Evolutionary conservation across 805 yeast genomes (phyloP), one percentile per base, ranked within the genome.

Genomic region (Zygoascus bituminiphila): DNA sequence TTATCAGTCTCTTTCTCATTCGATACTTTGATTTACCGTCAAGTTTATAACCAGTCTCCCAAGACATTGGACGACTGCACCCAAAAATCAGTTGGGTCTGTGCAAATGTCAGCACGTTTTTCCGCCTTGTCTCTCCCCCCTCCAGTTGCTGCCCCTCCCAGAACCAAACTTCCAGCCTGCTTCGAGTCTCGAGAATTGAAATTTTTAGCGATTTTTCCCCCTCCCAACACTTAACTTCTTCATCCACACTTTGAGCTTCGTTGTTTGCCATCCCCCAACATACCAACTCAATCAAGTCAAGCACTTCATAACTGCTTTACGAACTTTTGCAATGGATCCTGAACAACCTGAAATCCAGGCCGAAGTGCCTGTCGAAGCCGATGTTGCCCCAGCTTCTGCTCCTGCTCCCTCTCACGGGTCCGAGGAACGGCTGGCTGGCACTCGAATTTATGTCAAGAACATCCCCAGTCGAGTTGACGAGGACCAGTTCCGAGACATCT

Each of bases 401-500:
- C 40, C 20, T 42, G 44, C 15, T 19, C 29, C 33, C 14, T 24
- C 29, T 43, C 44, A 5, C 43, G 38, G 15, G 19, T 8, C 21
- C 29, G 35, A 10, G 3, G 33, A 29, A 15, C 33, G 33, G n/a
- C 40, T 38, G 39, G 45, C 33, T 19, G 22, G 37, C 20, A 33
- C 41, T 41, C 40, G 22, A 15, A 22, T 44, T 15, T 44, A 44
- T 44, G 39, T 41, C 20, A 36, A 44, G 40, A 17, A 22, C 22
- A 24, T 41, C 14, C 44, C 44, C 19, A n/a, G 36, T 7, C 31
- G 22, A 25, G 51, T 43, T 10, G 38, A 37, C 14, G 45, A 48
- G 36, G 42, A 26, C 17, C 57, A 82, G 56, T 65, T 81, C 42
- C 62, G 65, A 49, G 68, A 71, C 19, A 62, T 77, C 42, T 80